phyloP scores from a whole-genome alignment of 2,329 filamentous ascomycete genomes.

The Ceratocystis diversiconidia region DNA sequence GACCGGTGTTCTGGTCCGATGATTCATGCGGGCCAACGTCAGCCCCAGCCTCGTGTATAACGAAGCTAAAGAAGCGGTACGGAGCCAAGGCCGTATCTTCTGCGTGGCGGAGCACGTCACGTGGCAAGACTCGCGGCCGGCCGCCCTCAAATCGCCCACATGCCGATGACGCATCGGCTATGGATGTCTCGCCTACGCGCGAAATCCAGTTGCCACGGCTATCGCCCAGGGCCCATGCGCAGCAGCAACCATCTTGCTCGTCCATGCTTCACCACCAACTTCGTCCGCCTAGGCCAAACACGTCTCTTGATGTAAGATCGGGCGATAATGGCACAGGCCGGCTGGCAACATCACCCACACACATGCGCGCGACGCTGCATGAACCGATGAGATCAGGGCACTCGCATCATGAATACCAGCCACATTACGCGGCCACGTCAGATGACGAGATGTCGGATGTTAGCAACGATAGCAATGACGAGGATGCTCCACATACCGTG shows the following conservation, averaged over 20 bases:
- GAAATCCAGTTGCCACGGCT: neutral
- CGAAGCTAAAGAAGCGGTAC: constrained; percentile 39
- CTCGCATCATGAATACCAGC: constrained; percentile 20
- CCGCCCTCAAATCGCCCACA: constrained; percentile 37
- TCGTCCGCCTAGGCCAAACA: constrained; percentile 27
- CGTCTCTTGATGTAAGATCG: constrained; percentile 33
- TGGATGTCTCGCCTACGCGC: neutral
- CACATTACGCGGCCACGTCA: neutral
- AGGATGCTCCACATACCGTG: neutral
- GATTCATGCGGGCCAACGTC: constrained; percentile 57
- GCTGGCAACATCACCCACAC: constrained; percentile 44
- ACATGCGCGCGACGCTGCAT: neutral
- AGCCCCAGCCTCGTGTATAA: constrained; percentile 44
- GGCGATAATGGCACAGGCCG: constrained; percentile 45
- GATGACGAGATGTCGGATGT: neutral
- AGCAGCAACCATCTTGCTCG: neutral
- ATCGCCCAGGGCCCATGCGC: neutral
- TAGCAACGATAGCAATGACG: neutral
- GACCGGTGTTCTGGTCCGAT: constrained; percentile 41
- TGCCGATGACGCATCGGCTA: neutral
- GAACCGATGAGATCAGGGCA: neutral
- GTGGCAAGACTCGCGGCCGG: constrained; percentile 60
- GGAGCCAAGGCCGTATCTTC: constrained; percentile 78
- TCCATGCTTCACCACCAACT: constrained; percentile 9
- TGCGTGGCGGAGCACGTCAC: constrained; percentile 49